Evolutionary conservation across 331 rosid genomes (phyloP).

Genomic region (Cydonia oblonga): DNA sequence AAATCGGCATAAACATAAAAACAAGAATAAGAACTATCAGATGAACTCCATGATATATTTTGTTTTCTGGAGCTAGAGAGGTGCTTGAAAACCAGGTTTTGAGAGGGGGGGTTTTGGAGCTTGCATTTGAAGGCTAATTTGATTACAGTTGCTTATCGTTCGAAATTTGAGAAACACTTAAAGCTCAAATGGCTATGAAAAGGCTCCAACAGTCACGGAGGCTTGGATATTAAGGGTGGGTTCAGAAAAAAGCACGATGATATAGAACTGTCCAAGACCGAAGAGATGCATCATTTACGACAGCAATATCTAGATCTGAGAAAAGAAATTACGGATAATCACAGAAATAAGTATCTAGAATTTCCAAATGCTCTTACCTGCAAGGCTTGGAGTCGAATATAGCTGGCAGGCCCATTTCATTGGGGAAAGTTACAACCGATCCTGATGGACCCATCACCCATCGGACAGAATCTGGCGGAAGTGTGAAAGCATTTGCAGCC

Average conservation of each 20-base stretch:
- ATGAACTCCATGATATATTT: too few species aligned
- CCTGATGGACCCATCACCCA: slow-evolving; percentile 50
- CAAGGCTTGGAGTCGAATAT: slow-evolving; percentile 32
- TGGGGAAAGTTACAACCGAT: slow-evolving; percentile 44
- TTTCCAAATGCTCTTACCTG: slow-evolving; percentile 27
- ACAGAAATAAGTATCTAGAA: background rate
- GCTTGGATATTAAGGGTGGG: background rate
- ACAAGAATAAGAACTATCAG: too few species aligned
- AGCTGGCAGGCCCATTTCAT: slow-evolving; percentile 46
- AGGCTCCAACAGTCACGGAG: too few species aligned
- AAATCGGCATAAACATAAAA: background rate
- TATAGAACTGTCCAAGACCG: background rate
- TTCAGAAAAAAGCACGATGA: background rate
- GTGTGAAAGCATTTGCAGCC: slow-evolving; percentile 26
- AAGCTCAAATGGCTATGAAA: too few species aligned
- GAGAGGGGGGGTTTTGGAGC: too few species aligned
- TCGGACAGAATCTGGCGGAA: slow-evolving; percentile 34
- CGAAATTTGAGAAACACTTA: too few species aligned
- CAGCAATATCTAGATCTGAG: background rate
- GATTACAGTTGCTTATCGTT: too few species aligned
- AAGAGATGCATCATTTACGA: background rate
- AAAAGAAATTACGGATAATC: background rate
- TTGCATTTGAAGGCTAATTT: too few species aligned
- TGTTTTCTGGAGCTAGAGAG: too few species aligned
- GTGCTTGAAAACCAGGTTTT: too few species aligned